phyloP scores from a whole-genome alignment of 192 early-diverging fungal genomes.

The Coemansia sp. region DNA sequence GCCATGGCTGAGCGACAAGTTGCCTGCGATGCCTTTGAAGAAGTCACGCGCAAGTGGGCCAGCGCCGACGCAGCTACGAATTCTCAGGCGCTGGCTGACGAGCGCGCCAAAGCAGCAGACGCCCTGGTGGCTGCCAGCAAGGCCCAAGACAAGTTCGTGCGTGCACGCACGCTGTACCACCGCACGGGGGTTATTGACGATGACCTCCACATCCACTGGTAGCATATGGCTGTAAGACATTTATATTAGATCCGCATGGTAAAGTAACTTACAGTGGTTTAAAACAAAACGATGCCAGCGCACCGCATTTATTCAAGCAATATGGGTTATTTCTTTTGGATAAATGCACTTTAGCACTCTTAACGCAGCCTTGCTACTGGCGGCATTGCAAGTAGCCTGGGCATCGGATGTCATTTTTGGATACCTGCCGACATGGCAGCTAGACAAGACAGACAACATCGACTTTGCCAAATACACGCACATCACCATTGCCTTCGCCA shows the following conservation, averaged over 20 bases:
- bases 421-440: slow-evolving; percentile 51
- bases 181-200: slow-evolving; percentile 46
- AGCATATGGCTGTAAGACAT: background rate
- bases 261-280: background rate
- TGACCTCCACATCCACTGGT: slow-evolving; percentile 23
- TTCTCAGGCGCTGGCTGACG: slow-evolving; percentile 15
- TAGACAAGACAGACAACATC: slow-evolving; percentile 31
- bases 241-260: background rate
- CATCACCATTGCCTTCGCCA: slow-evolving; percentile 65
- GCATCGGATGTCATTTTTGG: slow-evolving; percentile 41
- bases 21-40: slow-evolving; percentile 50
- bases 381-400: background rate
- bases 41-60: slow-evolving; percentile 53
- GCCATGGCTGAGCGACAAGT: slow-evolving; percentile 25
- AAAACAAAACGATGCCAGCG: too few species aligned
- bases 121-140: slow-evolving; percentile 50
- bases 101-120: slow-evolving; percentile 44
- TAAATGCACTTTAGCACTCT: too few species aligned
- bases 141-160: slow-evolving; percentile 50
- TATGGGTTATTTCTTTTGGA: too few species aligned
- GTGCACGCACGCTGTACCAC: slow-evolving; percentile 55
- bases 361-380: background rate
- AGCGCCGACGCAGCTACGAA: slow-evolving; percentile 6
- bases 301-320: too few species aligned
- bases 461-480: slow-evolving; percentile 63